Conservation (phyloP, 1,284 basidiomycete genomes). For the Bothia castanella region DNA sequence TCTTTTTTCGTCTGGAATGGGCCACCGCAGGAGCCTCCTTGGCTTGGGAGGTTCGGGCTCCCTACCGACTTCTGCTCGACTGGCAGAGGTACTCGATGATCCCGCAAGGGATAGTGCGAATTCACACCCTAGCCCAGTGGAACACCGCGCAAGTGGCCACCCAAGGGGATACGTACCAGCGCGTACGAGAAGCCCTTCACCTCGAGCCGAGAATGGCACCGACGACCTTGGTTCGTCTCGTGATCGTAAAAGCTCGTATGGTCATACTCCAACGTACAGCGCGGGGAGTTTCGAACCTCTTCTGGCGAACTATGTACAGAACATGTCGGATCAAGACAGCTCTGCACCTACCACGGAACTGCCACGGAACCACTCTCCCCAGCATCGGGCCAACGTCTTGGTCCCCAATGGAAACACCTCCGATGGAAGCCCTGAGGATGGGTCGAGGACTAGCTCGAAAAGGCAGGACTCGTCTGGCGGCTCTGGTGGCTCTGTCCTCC, state of each 20-base stretch:
- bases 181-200: constrained; percentile 45
- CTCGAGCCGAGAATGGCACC: constrained; percentile 31
- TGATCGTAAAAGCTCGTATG: constrained; percentile 36
- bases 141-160: constrained; percentile 18
- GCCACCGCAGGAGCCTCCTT: constrained; percentile 31
- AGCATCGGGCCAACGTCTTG: constrained; percentile 17
- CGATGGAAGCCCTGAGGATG: constrained; percentile 39
- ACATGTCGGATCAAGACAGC: constrained; percentile 20
- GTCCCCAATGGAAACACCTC: constrained; percentile 35
- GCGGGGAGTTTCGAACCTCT: constrained; percentile 64
- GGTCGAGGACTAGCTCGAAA: constrained; percentile 44
- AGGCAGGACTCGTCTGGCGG: constrained; percentile 36
- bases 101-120: constrained; percentile 38
- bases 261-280: constrained; percentile 49
- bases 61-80: constrained; percentile 14
- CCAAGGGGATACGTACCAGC: constrained; percentile 42
- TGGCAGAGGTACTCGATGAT: constrained; percentile 25
- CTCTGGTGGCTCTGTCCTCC: constrained; percentile 35
- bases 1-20: constrained; percentile 33
- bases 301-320: constrained; percentile 41
- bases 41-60: constrained; percentile 37
- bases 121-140: constrained; percentile 49
- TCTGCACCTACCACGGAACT: constrained; percentile 25
- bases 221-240: constrained; percentile 39
- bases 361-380: constrained; percentile 33